A percentile compares a stretch with the other conserved stretches of the same genome.
Conservation (phyloP, 192 early-diverging fungal species). For the Paraglomus brasilianum region DNA sequence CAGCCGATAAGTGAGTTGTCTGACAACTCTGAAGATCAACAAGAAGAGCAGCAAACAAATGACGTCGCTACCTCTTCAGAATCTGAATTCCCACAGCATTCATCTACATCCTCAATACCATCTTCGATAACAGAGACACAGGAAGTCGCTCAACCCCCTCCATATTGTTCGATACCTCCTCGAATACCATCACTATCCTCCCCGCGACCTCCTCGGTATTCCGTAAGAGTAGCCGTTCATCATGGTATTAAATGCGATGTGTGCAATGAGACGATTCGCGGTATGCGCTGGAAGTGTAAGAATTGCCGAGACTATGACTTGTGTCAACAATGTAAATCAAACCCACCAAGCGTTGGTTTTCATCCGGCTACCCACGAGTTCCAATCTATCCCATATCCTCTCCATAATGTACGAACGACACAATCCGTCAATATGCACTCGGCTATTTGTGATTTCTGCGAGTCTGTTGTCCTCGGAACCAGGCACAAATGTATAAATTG, state of each 20-base stretch:
- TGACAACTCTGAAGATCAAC: neutral
- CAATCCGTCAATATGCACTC: constrained; percentile 12
- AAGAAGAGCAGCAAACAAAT: neutral
- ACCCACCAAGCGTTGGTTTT: constrained; percentile 30
- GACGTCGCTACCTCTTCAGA: too few relatives aligned
- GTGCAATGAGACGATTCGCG: constrained; percentile 47
- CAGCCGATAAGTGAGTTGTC: neutral
- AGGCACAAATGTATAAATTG: constrained; percentile 61
- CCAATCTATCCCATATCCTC: constrained; percentile 34
- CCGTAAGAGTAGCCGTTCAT: constrained; percentile 31
- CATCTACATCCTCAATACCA: neutral
- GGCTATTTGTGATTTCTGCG: constrained; percentile 59
- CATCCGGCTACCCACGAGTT: constrained; percentile 33
- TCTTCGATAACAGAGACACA: neutral
- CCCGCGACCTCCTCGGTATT: neutral
- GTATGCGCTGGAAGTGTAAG: constrained; percentile 55
- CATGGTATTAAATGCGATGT: constrained; percentile 52
- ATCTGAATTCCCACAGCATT: too few relatives aligned
- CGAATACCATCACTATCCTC: too few relatives aligned
- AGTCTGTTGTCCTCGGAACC: constrained; percentile 47
- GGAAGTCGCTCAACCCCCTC: neutral
- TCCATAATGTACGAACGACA: neutral
- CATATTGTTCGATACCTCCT: neutral
- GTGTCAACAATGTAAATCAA: constrained; percentile 41
- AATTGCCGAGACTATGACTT: constrained; percentile 57